Base-by-base conservation (phyloP, 768 basidiomycete species). In the Leccinum obscurum region DNA sequence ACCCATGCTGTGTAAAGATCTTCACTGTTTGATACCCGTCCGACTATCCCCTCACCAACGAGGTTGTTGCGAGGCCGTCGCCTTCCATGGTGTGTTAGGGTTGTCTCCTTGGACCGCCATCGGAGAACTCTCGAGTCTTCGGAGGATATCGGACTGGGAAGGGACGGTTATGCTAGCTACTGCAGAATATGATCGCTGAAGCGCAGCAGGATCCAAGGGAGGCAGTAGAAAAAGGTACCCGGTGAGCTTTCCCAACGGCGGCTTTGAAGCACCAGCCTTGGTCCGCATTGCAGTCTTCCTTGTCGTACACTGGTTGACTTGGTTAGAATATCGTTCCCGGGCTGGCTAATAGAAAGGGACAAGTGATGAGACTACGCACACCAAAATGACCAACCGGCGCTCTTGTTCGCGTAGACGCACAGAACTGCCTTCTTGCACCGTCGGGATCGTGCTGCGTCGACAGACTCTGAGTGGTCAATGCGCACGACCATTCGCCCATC, bases 321-420 rank as follows among this genome's bases (percentile, higher is more conserved):
- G 3, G 20, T 62, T 13, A 59, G 34, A 35, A 11, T 6, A 11
- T 39, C 15, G 11, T 39, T 39, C 37, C 13, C 22, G 20, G 6
- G 9, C 28, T 1, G 26, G 24, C 28, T 39, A 20, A 53, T 13
- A n/a, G 52, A 7, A 13, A 22, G 35, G 17, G 35, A 37, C 14
- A 37, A 4, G 35, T 8, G 10, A 24, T 14, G 28, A 6, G 1
- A 28, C 44, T 2, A 68, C 84, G 62, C 64, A 87, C 87, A 80
- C 88, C 89, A 90, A 70, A 90, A 90, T 41, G 75, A 73, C 85
- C 87, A 90, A 0, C 89, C 87, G 1, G 85, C 81, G 15, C 84
- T 80, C 35, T 72, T 72, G 58, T 80, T 82, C 2, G 79, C 65
- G 64, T 89, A 92, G 0, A 80, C 79, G 22, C 80, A 65, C 88